phyloP scores from a whole-genome alignment of 2,329 filamentous ascomycete genomes.

The Rutstroemia sp. region DNA sequence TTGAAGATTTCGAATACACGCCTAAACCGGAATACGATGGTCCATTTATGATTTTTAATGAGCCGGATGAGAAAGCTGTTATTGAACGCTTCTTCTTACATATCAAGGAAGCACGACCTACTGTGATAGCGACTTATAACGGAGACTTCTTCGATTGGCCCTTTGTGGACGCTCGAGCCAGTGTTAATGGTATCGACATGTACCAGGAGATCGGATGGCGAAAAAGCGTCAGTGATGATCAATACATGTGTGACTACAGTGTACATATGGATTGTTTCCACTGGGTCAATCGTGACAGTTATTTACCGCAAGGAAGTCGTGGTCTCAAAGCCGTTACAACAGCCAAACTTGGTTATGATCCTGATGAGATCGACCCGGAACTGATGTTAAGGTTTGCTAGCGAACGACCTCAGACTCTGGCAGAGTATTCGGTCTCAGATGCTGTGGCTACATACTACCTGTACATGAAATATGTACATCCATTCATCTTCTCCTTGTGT shows the following conservation, averaged over 20 bases:
- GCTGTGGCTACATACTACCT: constrained; percentile 97
- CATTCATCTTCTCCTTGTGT: constrained; percentile 97
- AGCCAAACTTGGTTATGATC: constrained; percentile 95
- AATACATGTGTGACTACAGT: constrained; percentile 93
- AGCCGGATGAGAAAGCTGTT: constrained; percentile 81
- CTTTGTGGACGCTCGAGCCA: constrained; percentile 89
- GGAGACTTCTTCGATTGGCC: constrained; percentile 99
- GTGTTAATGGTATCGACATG: constrained; percentile 96
- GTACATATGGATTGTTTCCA: constrained; percentile 99
- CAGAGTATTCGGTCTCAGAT: constrained; percentile 98
- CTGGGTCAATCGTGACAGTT: constrained; percentile 98
- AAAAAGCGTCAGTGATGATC: constrained; percentile 80
- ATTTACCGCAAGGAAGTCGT: constrained; percentile 92
- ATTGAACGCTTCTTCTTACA: constrained; percentile 92
- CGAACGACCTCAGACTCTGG: constrained; percentile 86
- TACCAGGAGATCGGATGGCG: constrained; percentile 97
- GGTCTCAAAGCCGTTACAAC: constrained; percentile 96
- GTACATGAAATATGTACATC: constrained; percentile 99
- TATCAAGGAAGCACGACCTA: constrained; percentile 89
- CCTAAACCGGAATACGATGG: constrained; percentile 94
- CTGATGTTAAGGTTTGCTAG: constrained; percentile 90
- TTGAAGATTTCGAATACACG: constrained; percentile 96
- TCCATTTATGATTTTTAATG: constrained; percentile 97
- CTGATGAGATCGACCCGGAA: constrained; percentile 94
- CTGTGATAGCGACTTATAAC: constrained; percentile 99